Evolutionary conservation across 73 alveolate genomes (phyloP).

Genomic region (Paramecium sonneborni): DNA sequence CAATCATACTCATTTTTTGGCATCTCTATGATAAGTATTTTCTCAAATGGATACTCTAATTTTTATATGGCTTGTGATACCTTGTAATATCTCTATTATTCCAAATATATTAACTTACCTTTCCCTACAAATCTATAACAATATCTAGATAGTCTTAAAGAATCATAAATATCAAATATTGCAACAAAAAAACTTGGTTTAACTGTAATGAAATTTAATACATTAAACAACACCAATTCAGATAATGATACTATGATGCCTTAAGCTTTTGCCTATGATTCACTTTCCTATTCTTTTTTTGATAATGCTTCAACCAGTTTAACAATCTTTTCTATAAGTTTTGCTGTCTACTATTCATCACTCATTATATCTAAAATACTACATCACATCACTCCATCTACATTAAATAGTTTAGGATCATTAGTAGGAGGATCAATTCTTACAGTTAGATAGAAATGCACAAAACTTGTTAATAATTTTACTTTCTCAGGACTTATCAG

Average conservation of each 20-base stretch:
- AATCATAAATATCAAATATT: background rate
- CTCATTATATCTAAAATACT: background rate
- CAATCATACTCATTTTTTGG: background rate
- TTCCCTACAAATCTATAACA: background rate
- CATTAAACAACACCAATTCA: background rate
- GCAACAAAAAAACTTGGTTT: background rate
- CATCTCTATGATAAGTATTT: background rate
- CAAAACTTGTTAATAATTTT: background rate
- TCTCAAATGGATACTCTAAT: background rate
- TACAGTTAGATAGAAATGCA: background rate
- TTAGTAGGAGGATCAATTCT: background rate
- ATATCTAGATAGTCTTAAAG: background rate
- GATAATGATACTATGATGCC: background rate
- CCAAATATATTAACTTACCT: background rate
- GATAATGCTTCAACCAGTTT: background rate
- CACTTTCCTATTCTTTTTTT: background rate
- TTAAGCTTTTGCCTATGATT: background rate
- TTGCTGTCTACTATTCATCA: background rate
- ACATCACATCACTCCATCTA: background rate
- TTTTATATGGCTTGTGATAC: background rate
- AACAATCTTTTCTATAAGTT: background rate
- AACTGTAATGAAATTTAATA: background rate
- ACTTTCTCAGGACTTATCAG: background rate
- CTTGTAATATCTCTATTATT: background rate
- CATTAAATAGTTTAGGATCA: background rate